Base-by-base conservation (phyloP, 2,329 filamentous ascomycete genomes). In the Phialophora chinensis region DNA sequence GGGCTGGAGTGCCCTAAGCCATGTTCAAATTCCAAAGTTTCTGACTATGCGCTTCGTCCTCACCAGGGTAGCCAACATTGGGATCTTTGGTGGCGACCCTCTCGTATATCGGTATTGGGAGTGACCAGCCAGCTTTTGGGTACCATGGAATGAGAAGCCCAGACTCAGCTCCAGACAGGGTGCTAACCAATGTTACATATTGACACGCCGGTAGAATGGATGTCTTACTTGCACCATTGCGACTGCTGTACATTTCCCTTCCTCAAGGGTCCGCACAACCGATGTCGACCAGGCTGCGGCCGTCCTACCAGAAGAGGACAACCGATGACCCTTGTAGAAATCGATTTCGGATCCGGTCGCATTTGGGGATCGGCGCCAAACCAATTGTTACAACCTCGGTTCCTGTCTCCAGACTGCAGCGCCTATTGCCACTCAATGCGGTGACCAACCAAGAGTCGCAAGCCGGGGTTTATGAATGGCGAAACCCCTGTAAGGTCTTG, bases 311-410 rank as follows among this genome's bases (percentile, higher is more conserved):
- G 33, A 11, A 35, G 33, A 35, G 33, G 33, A 35, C 11, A 35
- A 12, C 38, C 38, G 7, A 44, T 23, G 10, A 20, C 49, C 10
- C 20, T 52, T 3, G 23, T 23, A 27, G 14, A 11, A 53, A 12
- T 27, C 49, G 23, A 14, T 17, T 53, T 53, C 49, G 49, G 49
- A 53, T 53, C 49, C 49, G 49, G 49, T 12, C 49, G 5, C 38
- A 44, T 8, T 7, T 17, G 27, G 20, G 23, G 17, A 23, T 27
- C 20, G 49, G 49, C 49, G 49, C 49, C 49, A 53, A 53, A 20
- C 3, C 10, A 53, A 23, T 23, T 14, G 23, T 14, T 7, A 23
- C 49, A 29, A 25, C 11, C 49, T 10, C 7, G 38, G 38, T 7
- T n/a, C 38, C 14, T 42, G 7, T 42, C 35, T 17, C 38, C 38